These are phyloP conservation scores for Blastobotrys petasosporus DNA, from an alignment of 1,139 yeast genomes.

Conservation along the genomic window DNA sequence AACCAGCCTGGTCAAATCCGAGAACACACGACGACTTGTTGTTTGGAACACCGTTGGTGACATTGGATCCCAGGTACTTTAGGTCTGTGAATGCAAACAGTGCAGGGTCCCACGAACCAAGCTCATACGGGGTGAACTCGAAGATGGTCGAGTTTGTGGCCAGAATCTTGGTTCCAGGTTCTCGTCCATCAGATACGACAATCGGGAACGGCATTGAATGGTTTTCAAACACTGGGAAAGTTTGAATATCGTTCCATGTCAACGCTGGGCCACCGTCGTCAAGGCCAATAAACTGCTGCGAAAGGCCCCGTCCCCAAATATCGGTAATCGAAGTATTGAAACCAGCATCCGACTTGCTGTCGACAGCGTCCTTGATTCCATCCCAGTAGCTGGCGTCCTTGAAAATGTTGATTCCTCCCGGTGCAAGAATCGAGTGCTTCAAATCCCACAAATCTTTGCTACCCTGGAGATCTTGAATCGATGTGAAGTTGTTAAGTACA, in stretches of 20 bases:
- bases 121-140: conserved; percentile 78
- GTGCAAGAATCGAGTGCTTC: conserved; percentile 51
- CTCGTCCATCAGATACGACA: conserved; percentile 77
- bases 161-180: conserved; percentile 48
- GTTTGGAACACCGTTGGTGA: conserved; percentile 46
- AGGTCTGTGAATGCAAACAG: conserved; percentile 65
- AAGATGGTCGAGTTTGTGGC: conserved; percentile 71
- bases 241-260: conserved; percentile 59
- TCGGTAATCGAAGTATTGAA: conserved; percentile 77
- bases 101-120: conserved; percentile 85
- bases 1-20: conserved; percentile 77
- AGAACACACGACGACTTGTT: conserved; percentile 42
- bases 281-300: conserved; percentile 63
- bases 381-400: conserved; percentile 59
- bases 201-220: conserved; percentile 86
- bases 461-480: conserved; percentile 52
- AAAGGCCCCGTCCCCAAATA: conserved; percentile 85
- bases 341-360: conserved; percentile 66
- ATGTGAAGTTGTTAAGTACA: conserved; percentile 74
- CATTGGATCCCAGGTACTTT: conserved; percentile 66
- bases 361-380: conserved; percentile 47
- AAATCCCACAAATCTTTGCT: conserved; percentile 73
- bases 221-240: conserved; percentile 47
- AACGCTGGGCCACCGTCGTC: conserved; percentile 58
- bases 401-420: conserved; percentile 66